Evolutionary conservation across 164 flowering plant genomes (phyloP).

Genomic region (Macadamia tetraphylla): DNA sequence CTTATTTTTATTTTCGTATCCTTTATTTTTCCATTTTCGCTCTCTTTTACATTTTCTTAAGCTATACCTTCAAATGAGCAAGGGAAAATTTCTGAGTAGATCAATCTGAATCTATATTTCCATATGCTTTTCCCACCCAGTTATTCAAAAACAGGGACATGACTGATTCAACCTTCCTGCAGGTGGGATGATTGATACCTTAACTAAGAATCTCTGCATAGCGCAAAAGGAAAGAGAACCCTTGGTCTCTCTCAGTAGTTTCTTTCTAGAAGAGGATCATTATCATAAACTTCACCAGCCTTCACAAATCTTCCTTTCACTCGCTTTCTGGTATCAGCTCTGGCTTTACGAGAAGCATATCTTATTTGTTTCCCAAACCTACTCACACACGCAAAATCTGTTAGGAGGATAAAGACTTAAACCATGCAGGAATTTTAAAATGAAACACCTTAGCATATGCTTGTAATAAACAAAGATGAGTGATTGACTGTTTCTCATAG

Average conservation of each 20-base stretch:
- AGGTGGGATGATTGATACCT: constrained; percentile 3
- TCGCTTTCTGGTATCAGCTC: constrained; percentile 61
- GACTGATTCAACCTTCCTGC: neutral
- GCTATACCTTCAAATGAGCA: neutral
- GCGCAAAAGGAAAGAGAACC: neutral
- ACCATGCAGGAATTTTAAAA: neutral
- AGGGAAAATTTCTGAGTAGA: neutral
- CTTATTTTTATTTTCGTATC: too few relatives aligned
- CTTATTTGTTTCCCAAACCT: constrained; percentile 60
- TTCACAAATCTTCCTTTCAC: constrained; percentile 73
- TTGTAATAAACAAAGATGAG: too few relatives aligned
- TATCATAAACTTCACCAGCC: constrained; percentile 57
- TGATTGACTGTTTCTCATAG: too few relatives aligned
- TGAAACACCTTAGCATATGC: neutral
- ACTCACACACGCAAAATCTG: neutral
- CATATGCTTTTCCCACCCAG: neutral
- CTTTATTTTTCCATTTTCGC: neutral
- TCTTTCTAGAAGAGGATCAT: constrained; percentile 35
- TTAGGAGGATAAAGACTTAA: neutral
- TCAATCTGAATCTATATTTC: neutral
- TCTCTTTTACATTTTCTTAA: neutral
- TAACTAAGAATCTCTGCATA: neutral
- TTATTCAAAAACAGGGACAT: neutral
- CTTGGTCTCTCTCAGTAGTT: constrained; percentile 13
- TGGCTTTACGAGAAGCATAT: constrained; percentile 60